Conservation (phyloP, 1,284 basidiomycete genomes). For the Rhodotorula sp. region DNA sequence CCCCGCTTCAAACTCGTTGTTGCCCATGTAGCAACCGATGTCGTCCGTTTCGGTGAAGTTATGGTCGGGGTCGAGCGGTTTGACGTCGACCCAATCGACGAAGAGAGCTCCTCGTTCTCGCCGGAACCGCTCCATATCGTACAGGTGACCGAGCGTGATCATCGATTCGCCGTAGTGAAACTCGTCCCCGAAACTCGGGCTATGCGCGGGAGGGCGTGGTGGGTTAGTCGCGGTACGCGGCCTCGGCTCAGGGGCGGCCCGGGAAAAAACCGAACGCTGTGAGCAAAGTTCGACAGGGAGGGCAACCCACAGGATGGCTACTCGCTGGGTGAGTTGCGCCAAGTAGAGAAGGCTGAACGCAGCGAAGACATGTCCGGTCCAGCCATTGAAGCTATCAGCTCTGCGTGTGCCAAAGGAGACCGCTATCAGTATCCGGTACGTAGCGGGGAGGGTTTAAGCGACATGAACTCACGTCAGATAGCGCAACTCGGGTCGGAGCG, state of each 20-base stretch:
- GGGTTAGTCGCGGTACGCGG: not conserved
- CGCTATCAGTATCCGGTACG: not conserved
- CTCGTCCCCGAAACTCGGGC: slow-evolving; percentile 28
- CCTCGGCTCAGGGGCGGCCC: no score
- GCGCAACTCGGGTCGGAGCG: slow-evolving; percentile 21
- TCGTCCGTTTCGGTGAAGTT: slow-evolving; percentile 12
- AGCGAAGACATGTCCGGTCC: slow-evolving; percentile 26
- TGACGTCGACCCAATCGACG: slow-evolving; percentile 33
- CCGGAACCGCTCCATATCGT: slow-evolving; percentile 33
- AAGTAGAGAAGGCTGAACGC: slow-evolving; percentile 29
- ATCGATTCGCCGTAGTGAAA: slow-evolving; percentile 31
- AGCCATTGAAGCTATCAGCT: slow-evolving; percentile 6
- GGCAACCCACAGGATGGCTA: slow-evolving; percentile 27
- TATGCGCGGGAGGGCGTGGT: not conserved
- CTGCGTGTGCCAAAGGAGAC: not conserved
- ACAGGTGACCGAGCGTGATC: slow-evolving; percentile 25
- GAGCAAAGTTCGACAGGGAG: no score
- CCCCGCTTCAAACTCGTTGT: slow-evolving; percentile 28
- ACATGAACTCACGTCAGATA: slow-evolving; percentile 18
- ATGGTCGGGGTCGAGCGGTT: slow-evolving; percentile 26
- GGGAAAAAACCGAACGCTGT: no score
- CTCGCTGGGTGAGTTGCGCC: slow-evolving; percentile 21
- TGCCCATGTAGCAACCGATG: slow-evolving; percentile 31
- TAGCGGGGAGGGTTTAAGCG: not conserved
- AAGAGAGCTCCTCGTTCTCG: slow-evolving; percentile 23